Conservation (phyloP, 1,139 yeast genomes). For the Nakaseomyces nivariensis region DNA sequence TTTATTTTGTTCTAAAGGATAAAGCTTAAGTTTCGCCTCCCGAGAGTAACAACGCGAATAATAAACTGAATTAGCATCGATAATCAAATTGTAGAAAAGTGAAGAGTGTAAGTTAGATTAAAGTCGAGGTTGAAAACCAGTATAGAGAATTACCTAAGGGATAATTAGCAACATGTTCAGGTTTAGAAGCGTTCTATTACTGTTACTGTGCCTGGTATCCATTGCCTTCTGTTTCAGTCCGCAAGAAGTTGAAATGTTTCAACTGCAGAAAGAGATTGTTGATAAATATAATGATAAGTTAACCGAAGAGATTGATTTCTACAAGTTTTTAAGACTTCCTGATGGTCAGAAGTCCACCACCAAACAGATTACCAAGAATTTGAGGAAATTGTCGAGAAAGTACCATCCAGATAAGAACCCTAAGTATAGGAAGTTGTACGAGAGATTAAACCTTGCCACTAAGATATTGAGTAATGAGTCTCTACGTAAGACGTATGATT, state of each 20-base stretch:
- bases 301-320: constrained; percentile 42
- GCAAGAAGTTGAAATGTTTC: constrained; percentile 74
- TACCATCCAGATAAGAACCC: constrained; percentile 76
- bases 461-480: constrained; percentile 58
- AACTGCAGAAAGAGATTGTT: constrained; percentile 55
- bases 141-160: no score
- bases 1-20: no score
- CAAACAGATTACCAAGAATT: constrained; percentile 64
- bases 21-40: no score
- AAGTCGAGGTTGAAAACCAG: no score
- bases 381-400: constrained; percentile 57
- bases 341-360: constrained; percentile 36
- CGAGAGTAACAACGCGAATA: no score
- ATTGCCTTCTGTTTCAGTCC: constrained; percentile 30
- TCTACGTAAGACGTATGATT: constrained; percentile 71
- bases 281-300: constrained; percentile 51
- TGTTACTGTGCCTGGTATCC: not conserved
- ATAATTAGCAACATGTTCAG: not conserved
- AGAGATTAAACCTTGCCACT: constrained; percentile 65
- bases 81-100: no score
- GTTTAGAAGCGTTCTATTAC: not conserved
- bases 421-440: constrained; percentile 40
- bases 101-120: no score
- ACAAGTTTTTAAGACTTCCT: constrained; percentile 53
- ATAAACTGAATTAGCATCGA: no score